Base-by-base conservation (phyloP, 2,329 filamentous ascomycete species). In the Fusarium sp. region DNA sequence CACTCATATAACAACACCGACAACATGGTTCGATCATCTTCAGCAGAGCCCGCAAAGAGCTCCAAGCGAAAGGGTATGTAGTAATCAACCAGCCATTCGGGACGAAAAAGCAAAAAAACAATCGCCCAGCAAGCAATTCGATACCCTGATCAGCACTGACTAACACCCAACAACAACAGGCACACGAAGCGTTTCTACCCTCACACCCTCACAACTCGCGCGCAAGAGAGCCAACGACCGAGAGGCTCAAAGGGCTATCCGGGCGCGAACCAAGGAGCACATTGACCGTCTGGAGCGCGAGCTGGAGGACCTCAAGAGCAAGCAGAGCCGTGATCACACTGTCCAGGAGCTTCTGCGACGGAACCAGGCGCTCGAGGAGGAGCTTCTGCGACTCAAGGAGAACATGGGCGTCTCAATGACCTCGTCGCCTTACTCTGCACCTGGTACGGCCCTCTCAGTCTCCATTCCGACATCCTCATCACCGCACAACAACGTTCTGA, bases 201-300 rank as follows among this genome's bases (percentile, higher is more conserved):
- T 97, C 77, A 97, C 93, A 13, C 92, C 93, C 8, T 92, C 94
- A 66, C 94, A 97, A 80, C 87, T 97, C 62, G 93, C 92, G 29
- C 92, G 94, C 79, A 98, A 97, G 84, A 87, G 94, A 69, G 93
- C 93, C 75, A 97, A 97, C 82, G 94, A 97, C 78, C 89, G 94
- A 66, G 93, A 97, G 80, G 94, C 94, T 41, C 94, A 97, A 81
- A 88, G 94, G 49, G 93, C 92, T 41, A 97, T 97, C 68, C 86
- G 94, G 49, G 92, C 94, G 78, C 88, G 94, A 73, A 97, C 94
- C 38, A 95, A 94, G 82, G 89, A 92, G 75, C 92, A 93, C 78
- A 97, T 97, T 74, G 93, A 96, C 76, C 84, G 84, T 23, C 83
- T 97, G 50, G 92, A 97, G 81, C 84, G 84, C 68, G 89, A 92